Evolutionary conservation across 495 filamentous ascomycete species (phyloP), one percentile per base, ranked within the genome.

Genomic region (Cercophora sp.): DNA sequence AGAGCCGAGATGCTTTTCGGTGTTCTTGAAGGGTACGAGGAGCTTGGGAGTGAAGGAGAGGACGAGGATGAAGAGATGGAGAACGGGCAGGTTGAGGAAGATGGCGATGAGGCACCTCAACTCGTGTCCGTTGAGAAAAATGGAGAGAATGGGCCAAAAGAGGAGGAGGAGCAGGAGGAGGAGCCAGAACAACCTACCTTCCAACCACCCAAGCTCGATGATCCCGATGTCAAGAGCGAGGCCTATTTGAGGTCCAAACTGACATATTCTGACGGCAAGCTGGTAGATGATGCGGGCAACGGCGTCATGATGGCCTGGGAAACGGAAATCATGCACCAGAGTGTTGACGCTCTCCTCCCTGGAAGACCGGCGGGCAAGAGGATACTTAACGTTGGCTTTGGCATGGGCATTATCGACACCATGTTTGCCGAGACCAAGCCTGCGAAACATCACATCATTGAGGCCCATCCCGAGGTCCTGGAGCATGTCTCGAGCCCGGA

Each of bases 271-370:
- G 83, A 86, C 51, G 71, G 69, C 18, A 83, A 87, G 25, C 79
- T 98, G 8, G 78, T 96, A 1, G 93, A 98, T 57, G 74, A 75
- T 3, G 81, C 85, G 42, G 76, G 79, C 5, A 98, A 98, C 63
- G 89, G 90, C 23, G 89, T 98, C 1, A 98, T 98, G 93, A 78
- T 98, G 93, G 77, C 85, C 23, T 98, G 93, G 93, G 93, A 98
- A 69, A 85, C 85, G 0, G 79, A 83, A 27, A 91, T 97, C 49
- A 98, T 98, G 93, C 77, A 79, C 48, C 77, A 79, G 23, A 88
- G 84, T 29, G 89, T 90, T 22, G 77, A 68, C 24, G 58, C 67
- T 0, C 54, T 75, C 5, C 66, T 74, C 19, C 65, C 72, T 0
- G 63, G 44, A n/a, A 65, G 63, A 5, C 48, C 68, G 0, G 48